These are phyloP conservation scores for Arthromyces matolae DNA, from an alignment of 768 basidiomycete genomes.

Conservation along the genomic window DNA sequence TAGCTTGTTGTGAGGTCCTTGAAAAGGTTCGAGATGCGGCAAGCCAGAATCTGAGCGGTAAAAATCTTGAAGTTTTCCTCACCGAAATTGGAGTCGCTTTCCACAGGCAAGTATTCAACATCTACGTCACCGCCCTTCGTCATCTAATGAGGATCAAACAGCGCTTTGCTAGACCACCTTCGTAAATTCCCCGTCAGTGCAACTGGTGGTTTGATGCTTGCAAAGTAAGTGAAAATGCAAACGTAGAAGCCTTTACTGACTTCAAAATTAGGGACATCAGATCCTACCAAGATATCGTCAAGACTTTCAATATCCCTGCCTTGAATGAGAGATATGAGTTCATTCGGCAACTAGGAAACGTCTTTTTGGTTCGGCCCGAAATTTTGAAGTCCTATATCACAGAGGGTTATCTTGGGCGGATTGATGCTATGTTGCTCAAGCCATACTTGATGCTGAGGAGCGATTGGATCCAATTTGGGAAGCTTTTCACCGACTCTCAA, in stretches of 20 bases:
- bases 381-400: slow-evolving; percentile 94
- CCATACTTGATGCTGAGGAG: slow-evolving; percentile 89
- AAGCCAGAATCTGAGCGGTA: slow-evolving; percentile 77
- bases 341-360: slow-evolving; percentile 93
- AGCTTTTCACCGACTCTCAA: slow-evolving; percentile 64
- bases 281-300: slow-evolving; percentile 88
- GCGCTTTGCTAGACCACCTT: slow-evolving; percentile 89
- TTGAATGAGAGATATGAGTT: slow-evolving; percentile 96
- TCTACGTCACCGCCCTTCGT: not conserved
- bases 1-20: slow-evolving; percentile 78
- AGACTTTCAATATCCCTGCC: slow-evolving; percentile 76
- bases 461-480: slow-evolving; percentile 88
- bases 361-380: slow-evolving; percentile 95
- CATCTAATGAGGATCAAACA: slow-evolving; percentile 26
- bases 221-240: slow-evolving; percentile 74
- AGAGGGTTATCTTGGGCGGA: slow-evolving; percentile 88
- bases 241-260: not conserved
- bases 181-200: slow-evolving; percentile 96
- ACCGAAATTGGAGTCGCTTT: slow-evolving; percentile 93
- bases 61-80: slow-evolving; percentile 89
- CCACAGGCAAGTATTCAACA: slow-evolving; percentile 59
- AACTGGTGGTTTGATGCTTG: slow-evolving; percentile 95
- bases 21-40: slow-evolving; percentile 78
- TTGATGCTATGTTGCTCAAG: slow-evolving; percentile 80
- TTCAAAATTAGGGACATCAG: slow-evolving; percentile 75